Evolutionary conservation across 345 rosid genomes (phyloP).

Genomic region (Cardamine chenopodiifolia): DNA sequence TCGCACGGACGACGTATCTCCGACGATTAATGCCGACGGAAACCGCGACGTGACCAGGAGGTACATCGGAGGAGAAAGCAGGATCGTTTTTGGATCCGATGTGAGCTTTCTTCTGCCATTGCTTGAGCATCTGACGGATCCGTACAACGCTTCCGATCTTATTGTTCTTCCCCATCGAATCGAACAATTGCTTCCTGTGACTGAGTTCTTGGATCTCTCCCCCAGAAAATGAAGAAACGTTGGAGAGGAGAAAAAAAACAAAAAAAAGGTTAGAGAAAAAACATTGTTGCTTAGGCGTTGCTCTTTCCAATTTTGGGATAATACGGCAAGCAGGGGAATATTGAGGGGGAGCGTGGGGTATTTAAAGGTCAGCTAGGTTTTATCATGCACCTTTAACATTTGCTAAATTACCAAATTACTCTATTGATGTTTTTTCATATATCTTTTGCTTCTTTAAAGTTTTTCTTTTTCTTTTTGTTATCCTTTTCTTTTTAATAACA

Average conservation of each 20-base stretch:
- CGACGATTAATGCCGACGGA: constrained; percentile 59
- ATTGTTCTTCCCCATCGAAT: constrained; percentile 51
- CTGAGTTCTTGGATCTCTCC: constrained; percentile 4
- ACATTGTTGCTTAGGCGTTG: constrained; percentile 33
- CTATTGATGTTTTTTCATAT: neutral
- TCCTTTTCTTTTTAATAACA: neutral
- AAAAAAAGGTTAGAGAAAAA: constrained; percentile 22
- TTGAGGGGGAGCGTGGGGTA: constrained; percentile 5
- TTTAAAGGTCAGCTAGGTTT: constrained; percentile 20
- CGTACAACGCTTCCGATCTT: constrained; percentile 71
- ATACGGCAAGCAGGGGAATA: constrained; percentile 35
- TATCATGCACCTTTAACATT: neutral
- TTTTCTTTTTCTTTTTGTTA: neutral
- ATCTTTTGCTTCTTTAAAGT: neutral
- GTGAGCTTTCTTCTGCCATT: constrained; percentile 74
- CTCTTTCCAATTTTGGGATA: constrained; percentile 2
- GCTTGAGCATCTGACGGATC: constrained; percentile 77
- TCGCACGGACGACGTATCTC: constrained; percentile 72
- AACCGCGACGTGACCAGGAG: constrained; percentile 84
- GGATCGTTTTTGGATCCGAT: constrained; percentile 33
- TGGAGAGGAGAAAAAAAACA: neutral
- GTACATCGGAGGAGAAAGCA: constrained; percentile 53
- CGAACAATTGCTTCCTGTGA: neutral
- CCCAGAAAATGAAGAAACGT: constrained; percentile 31
- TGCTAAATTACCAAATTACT: neutral